A percentile compares a stretch with the other conserved stretches of the same genome.
These are phyloP conservation scores for Fusarium pseudonygamai DNA, from an alignment of 2,329 filamentous ascomycete genomes.

Conservation along the genomic window DNA sequence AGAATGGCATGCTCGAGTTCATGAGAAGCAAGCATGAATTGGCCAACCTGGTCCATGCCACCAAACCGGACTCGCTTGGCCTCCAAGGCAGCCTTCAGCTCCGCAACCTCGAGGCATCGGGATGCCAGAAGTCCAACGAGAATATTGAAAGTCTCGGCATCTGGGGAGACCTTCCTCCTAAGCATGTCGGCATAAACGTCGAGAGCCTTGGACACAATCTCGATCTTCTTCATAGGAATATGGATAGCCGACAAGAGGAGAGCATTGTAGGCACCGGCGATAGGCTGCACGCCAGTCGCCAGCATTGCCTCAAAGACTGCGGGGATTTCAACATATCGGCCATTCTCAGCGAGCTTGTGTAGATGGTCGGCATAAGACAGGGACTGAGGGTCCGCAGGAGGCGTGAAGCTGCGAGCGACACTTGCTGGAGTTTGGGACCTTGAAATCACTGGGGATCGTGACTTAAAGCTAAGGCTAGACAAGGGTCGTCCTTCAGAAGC, in stretches of 20 bases:
- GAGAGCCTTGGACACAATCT: conserved; percentile 88
- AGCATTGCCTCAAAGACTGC: conserved; percentile 92
- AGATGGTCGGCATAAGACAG: conserved; percentile 82
- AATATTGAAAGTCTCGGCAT: conserved; percentile 87
- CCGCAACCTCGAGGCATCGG: conserved; percentile 80
- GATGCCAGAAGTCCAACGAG: conserved; percentile 84
- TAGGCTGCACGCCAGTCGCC: conserved; percentile 81
- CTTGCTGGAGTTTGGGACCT: conserved; percentile 56
- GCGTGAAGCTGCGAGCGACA: conserved; percentile 66
- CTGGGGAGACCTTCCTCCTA: conserved; percentile 80
- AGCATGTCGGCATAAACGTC: conserved; percentile 98
- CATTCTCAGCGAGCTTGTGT: conserved; percentile 73
- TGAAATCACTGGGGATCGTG: conserved; percentile 54
- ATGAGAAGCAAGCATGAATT: conserved; percentile 88
- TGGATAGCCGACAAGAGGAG: conserved; percentile 86
- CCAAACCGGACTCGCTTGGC: conserved; percentile 86
- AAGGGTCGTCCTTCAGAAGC: conserved; percentile 49
- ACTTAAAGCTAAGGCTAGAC: conserved; percentile 53
- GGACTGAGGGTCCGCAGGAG: conserved; percentile 70
- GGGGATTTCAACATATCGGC: conserved; percentile 87
- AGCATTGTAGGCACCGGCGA: conserved; percentile 89
- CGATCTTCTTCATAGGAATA: conserved; percentile 79
- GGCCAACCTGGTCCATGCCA: conserved; percentile 82
- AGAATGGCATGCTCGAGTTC: conserved; percentile 89
- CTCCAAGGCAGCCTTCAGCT: conserved; percentile 77